Evolutionary conservation across 306 rosid genomes (phyloP).

Genomic region (Dicorynia guianensis): DNA sequence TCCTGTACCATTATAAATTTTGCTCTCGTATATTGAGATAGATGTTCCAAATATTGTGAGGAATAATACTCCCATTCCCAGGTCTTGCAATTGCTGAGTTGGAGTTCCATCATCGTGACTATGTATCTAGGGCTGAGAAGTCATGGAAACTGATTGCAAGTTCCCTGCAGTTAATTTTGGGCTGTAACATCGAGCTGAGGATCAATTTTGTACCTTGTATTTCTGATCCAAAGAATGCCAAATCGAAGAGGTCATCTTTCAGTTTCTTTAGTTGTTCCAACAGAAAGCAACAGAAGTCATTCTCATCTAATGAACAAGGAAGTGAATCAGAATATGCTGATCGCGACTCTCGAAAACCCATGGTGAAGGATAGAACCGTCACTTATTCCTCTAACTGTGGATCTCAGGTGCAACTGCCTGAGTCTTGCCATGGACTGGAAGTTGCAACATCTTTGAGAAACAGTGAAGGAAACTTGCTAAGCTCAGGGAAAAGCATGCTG

Average conservation of each 20-base stretch:
- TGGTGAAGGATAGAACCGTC: conserved; percentile 49
- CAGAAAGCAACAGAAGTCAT: conserved; percentile 50
- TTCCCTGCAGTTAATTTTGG: conserved; percentile 62
- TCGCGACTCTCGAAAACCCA: conserved; percentile 49
- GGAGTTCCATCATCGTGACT: conserved; percentile 65
- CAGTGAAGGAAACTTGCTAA: conserved; percentile 62
- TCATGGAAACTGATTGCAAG: conserved; percentile 83
- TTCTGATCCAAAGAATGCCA: conserved; percentile 54
- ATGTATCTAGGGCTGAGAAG: conserved; percentile 73
- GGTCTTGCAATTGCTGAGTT: conserved; percentile 78
- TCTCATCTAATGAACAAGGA: conserved; percentile 50
- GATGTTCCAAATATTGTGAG: not conserved
- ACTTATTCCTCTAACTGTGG: conserved; percentile 52
- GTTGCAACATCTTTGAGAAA: conserved; percentile 58
- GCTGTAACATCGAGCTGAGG: conserved; percentile 80
- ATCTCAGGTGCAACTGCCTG: conserved; percentile 50
- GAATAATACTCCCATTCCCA: conserved; percentile 42
- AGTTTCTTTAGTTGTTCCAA: conserved; percentile 71
- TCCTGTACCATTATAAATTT: conserved; percentile 6
- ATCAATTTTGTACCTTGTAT: conserved; percentile 55
- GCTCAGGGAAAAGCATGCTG: conserved; percentile 56
- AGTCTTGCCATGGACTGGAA: conserved; percentile 47
- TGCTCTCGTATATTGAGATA: not conserved
- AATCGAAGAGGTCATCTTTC: conserved; percentile 60
- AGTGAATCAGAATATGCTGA: conserved; percentile 60